Evolutionary conservation across 2,329 filamentous ascomycete genomes (phyloP), one percentile per base, ranked within the genome.

Genomic region (Aureobasidium melanogenum): DNA sequence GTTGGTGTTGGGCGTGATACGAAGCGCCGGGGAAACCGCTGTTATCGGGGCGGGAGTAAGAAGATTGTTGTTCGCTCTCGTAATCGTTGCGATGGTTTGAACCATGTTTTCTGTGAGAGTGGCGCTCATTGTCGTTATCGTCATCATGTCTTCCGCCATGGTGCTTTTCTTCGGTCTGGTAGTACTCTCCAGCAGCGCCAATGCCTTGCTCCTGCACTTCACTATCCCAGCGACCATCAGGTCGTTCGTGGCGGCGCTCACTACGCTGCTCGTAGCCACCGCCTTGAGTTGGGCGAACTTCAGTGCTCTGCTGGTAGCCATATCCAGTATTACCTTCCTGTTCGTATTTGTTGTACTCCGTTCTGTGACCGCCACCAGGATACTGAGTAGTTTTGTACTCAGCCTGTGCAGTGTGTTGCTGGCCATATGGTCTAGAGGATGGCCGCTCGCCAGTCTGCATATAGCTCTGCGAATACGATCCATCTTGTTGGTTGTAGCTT

Each of bases 311-410:
- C 68, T 87, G 77, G 66, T 84, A 87, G 43, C 82, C 81, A 65
- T 83, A 83, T 32, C 79, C 80, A 17, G 67, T 68, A 5, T 58
- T 50, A 22, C 74, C 73, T 24, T 73, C 68, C 67, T 87, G 74
- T 62, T 79, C 84, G 65, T 83, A 85, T 34, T 84, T 82, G 62
- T 79, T 78, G 72, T 86, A 88, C 62, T 87, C 82, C 41, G 81
- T 79, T 61, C 79, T 77, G 59, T 80, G 77, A 51, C 82, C 82
- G 54, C 86, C 86, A 60, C 80, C 77, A 19, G 79, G 75, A 63
- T 83, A 83, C 60, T 81, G 77, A 8, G 83, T 88, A 68, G 84
- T 76, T 34, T 77, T 80, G 67, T 83, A 81, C 69, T 86, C 75
- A 12, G 85, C 83, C 68, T 87, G 81, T 8, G 81, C 84, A 66